Base-by-base conservation (phyloP, 306 rosid genomes). In the Gleditsia sinensis region DNA sequence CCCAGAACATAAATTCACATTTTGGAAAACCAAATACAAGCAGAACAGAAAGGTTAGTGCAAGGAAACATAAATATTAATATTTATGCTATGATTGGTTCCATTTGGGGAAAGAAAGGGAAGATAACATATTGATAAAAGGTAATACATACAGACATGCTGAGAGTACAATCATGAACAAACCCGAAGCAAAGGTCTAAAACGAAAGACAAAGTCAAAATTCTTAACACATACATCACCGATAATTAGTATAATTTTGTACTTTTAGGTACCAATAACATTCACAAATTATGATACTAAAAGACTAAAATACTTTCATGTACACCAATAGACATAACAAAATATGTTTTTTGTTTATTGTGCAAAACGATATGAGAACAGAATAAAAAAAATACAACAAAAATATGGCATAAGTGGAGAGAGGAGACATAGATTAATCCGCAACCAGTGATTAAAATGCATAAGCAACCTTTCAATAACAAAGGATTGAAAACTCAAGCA, bases 1-100 rank as follows among this genome's bases (percentile, higher is more conserved):
- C 36, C 23, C 56, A 50, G 8, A 30, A 39, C 32, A 69, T 63
- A 71, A 69, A 51, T 19, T 39, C 25, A 20, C 17, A 33, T 33
- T n/a, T 19, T 76, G 12, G 10, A 50, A 66, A 77, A 46, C 16
- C 45, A 58, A 58, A 53, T 33, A 25, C 2, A 59, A 43, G 49
- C 69, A 67, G 11, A n/a, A 20, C 27, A 23, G 2, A 9, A 9
- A 53, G 49, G 34, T 64, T 34, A n/a, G 40, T 9, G 19, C 46
- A 67, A 20, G 14, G 56, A 37, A 39, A 59, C 7, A 45, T 19
- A 46, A n/a, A 46, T 46, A 46, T 46, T 16, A 1, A 16, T 17
- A 19, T 36, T 39, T 46, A 64, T 42, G 13, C 2, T 64, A 20
- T 20, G 68, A 19, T 19, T 61, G 14, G 48, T 34, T 61, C 20